Base-by-base conservation (phyloP, 1,139 yeast genomes). In the Saccharomyces uvarum region DNA sequence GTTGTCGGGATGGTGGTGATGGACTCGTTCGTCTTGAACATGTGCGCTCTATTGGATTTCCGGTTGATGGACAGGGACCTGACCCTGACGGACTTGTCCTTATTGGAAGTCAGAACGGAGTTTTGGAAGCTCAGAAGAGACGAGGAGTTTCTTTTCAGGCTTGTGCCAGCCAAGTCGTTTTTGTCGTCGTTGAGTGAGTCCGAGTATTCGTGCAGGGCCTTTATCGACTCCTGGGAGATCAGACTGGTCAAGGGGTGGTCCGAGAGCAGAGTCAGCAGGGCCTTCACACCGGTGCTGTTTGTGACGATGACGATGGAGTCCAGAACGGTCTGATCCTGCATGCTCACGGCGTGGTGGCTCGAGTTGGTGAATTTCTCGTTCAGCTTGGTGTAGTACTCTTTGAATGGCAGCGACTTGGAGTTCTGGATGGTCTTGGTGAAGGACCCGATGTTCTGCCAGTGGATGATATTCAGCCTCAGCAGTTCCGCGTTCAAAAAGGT, bases 221-320 rank as follows among this genome's bases (percentile, higher is more conserved):
- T 63, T 41, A 68, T 59, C 2, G 71, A 68, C 41, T 66, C 67
- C 49, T 66, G 61, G 2, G 67, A 58, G 13, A 69, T 59, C 46
- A 61, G 65, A 42, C 63, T 61, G 8, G 69, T 62, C 48, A 69
- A 54, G 1, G 72, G 71, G 51, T 63, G 63, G 54, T 69, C 72
- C 1, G 70, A 66, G 31, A 69, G 51, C 13, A 69, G 64, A 1
- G 72, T 69, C 50, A 69, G 55, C 49, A 69, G 57, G 3, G 72
- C 72, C 53, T 65, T 68, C 11, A 69, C 66, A 21, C 72, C 72
- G 2, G 71, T 68, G 51, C 61, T 63, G 51, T 69, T 68, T 11
- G 71, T 67, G 2, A 69, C 59, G 2, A 69, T 62, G 16, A 65
- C 58, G 3, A 69, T 65, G 4, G 70, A 61, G 24, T 65, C 69